These are phyloP conservation scores for Bipolaris zeicola DNA, from an alignment of 2,329 filamentous ascomycete genomes.

Conservation along the genomic window DNA sequence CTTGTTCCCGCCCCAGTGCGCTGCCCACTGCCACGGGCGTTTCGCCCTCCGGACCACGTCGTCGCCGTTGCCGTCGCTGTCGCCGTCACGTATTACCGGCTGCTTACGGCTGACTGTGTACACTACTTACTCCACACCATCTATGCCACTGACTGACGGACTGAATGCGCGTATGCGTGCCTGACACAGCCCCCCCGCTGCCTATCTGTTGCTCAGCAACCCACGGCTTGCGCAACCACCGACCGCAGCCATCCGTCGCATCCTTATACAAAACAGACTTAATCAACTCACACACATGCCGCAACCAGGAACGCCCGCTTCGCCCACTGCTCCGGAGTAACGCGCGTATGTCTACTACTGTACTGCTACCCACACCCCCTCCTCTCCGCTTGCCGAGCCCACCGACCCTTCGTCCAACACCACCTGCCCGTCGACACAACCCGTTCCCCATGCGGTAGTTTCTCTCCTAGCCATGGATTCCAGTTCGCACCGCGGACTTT, in stretches of 20 bases:
- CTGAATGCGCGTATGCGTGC: not conserved
- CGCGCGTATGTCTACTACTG: not conserved
- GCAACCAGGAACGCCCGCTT: not conserved
- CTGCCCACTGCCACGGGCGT: not conserved
- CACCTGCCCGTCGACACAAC: not conserved
- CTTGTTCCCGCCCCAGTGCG: too few species aligned
- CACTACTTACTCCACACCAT: too few species aligned
- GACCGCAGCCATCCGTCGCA: not conserved
- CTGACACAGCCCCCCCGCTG: not conserved
- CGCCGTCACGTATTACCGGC: not conserved
- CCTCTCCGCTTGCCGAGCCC: not conserved
- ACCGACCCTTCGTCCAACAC: not conserved
- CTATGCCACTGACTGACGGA: not conserved
- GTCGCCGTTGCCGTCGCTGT: not conserved
- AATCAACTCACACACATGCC: not conserved
- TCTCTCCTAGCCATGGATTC: conserved; percentile 5
- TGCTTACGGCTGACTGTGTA: not conserved
- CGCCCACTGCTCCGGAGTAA: not conserved
- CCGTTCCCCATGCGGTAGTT: conserved; percentile 7
- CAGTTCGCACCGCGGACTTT: conserved; percentile 7
- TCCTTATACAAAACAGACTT: not conserved
- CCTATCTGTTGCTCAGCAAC: conserved; percentile 3
- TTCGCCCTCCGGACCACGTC: not conserved
- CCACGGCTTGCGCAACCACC: conserved; percentile 1
- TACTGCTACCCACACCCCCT: not conserved